phyloP scores from a whole-genome alignment of 495 filamentous ascomycete species.

The Bacidia gigantensis region DNA sequence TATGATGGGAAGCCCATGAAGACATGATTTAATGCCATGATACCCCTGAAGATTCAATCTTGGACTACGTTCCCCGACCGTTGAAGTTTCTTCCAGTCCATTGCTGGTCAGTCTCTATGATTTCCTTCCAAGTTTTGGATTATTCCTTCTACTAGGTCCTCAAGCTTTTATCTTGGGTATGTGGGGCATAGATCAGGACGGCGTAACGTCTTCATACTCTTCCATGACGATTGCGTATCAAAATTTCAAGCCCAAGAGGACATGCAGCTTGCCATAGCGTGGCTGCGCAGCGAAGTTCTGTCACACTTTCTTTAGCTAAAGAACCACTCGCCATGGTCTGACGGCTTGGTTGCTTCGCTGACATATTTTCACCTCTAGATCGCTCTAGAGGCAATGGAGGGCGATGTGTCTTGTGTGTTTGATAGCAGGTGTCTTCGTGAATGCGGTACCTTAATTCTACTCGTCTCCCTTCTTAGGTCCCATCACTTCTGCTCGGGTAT shows the following conservation, averaged over 20 bases:
- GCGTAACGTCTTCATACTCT: slow-evolving; percentile 7
- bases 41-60: not conserved
- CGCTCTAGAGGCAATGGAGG: no score
- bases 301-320: slow-evolving; percentile 13
- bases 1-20: slow-evolving; percentile 5
- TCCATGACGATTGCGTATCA: slow-evolving; percentile 12
- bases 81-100: not conserved
- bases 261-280: slow-evolving; percentile 8
- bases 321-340: slow-evolving; percentile 3
- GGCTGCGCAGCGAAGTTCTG: slow-evolving; percentile 12
- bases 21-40: not conserved
- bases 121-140: no score
- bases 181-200: slow-evolving; percentile 10
- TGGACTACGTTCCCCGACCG: not conserved
- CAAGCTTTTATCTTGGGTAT: not conserved
- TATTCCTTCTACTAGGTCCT: not conserved
- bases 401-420: no score
- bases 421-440: no score
- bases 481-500: no score
- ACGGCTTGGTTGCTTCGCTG: slow-evolving; percentile 14
- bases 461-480: no score
- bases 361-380: no score
- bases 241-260: slow-evolving; percentile 10
- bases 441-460: no score
- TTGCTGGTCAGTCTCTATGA: no score